phyloP scores from a whole-genome alignment of 352 stramenopile genomes.

The Pythium diclinum region DNA sequence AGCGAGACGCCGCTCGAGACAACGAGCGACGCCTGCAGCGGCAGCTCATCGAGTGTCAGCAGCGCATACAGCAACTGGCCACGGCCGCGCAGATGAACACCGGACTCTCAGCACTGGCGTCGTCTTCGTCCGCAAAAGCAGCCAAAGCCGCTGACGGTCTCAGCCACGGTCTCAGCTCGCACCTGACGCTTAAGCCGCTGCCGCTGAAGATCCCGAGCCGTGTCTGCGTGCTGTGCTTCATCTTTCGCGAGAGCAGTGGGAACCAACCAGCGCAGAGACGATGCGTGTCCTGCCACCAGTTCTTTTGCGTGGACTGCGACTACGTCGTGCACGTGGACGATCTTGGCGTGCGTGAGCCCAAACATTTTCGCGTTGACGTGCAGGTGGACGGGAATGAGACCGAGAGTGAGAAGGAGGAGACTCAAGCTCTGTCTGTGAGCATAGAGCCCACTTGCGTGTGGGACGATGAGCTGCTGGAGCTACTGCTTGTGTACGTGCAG shows the following conservation, averaged over 20 bases:
- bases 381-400: background rate
- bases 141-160: background rate
- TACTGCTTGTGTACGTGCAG: background rate
- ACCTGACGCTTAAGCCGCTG: background rate
- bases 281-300: slow-evolving; percentile 47
- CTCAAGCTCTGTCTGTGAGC: no score
- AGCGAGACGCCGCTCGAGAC: slow-evolving; percentile 42
- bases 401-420: background rate
- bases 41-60: slow-evolving; percentile 31
- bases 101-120: background rate
- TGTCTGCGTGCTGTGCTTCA: slow-evolving; percentile 16
- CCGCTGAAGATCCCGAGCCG: background rate
- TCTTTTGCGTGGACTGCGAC: slow-evolving; percentile 47
- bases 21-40: slow-evolving; percentile 30
- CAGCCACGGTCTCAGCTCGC: background rate
- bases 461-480: slow-evolving; percentile 5
- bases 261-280: slow-evolving; percentile 23
- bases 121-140: background rate
- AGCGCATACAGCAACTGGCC: slow-evolving; percentile 18
- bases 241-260: background rate
- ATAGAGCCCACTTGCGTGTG: no score
- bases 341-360: slow-evolving; percentile 47
- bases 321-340: slow-evolving; percentile 55
- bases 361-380: slow-evolving; percentile 47
- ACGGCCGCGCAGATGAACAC: background rate